Evolutionary conservation across 225 moss, liverwort and hornwort species (phyloP).

Genomic region (Bryum argenteum): DNA sequence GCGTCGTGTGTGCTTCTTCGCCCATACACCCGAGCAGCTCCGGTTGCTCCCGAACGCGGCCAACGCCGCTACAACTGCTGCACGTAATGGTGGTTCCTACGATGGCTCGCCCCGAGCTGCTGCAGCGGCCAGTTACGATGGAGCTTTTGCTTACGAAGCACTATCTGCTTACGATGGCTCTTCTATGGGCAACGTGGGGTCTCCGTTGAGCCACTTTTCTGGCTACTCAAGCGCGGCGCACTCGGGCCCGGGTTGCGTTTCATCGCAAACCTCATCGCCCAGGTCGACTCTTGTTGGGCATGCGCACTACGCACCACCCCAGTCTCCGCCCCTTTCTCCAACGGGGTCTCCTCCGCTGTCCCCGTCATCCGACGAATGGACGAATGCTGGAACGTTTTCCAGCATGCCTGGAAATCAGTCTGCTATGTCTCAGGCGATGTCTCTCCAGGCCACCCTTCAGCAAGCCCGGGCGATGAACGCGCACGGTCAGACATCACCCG

Average conservation of each 20-base stretch:
- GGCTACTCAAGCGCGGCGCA: conserved; percentile 51
- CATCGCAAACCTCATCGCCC: conserved; percentile 88
- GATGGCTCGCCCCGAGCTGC: conserved; percentile 75
- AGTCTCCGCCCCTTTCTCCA: conserved; percentile 85
- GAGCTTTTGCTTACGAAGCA: conserved; percentile 72
- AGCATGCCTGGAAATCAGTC: conserved; percentile 47
- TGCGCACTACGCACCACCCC: conserved; percentile 75
- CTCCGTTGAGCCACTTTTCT: conserved; percentile 58
- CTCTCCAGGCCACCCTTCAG: conserved; percentile 62
- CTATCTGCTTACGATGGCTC: conserved; percentile 58
- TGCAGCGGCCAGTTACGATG: conserved; percentile 64
- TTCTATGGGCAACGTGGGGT: conserved; percentile 60
- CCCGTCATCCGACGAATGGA: conserved; percentile 75
- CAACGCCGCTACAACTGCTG: conserved; percentile 78
- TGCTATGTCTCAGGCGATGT: conserved; percentile 51
- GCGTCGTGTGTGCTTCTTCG: conserved; percentile 94
- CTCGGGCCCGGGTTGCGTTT: conserved; percentile 60
- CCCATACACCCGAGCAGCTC: conserved; percentile 93
- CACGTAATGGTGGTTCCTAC: conserved; percentile 69
- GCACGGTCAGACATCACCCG: conserved; percentile 51
- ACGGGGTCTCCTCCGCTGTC: conserved; percentile 86
- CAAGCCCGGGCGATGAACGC: conserved; percentile 53
- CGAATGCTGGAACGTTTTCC: conserved; percentile 39
- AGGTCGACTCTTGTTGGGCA: conserved; percentile 94
- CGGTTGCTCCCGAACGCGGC: conserved; percentile 89